These are phyloP conservation scores for Umbelopsis sp. DNA, from an alignment of 192 early-diverging fungal species.

Conservation along the genomic window DNA sequence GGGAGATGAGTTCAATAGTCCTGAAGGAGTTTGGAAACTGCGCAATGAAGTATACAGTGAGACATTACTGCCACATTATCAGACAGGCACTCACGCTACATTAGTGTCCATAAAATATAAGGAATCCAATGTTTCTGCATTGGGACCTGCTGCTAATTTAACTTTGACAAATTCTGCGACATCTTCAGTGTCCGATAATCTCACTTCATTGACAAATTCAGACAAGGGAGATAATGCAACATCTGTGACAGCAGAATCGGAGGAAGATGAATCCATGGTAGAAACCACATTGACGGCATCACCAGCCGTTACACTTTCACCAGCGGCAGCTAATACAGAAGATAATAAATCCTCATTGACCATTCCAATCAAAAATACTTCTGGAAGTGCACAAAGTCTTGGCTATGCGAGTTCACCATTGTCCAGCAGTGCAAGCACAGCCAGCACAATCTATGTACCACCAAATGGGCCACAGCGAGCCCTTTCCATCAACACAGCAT, in stretches of 20 bases:
- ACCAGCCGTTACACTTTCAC: not conserved
- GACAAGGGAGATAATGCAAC: constrained; percentile 13
- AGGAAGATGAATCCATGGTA: not conserved
- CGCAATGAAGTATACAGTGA: constrained; percentile 18
- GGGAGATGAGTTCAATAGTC: constrained; percentile 1
- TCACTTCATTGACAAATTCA: constrained; percentile 4
- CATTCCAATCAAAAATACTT: not conserved
- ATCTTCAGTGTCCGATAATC: constrained; percentile 5
- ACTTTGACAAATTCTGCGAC: not conserved
- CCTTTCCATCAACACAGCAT: not conserved
- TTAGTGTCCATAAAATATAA: constrained; percentile 62
- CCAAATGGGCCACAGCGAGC: not conserved
- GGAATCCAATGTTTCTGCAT: constrained; percentile 31
- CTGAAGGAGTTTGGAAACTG: constrained; percentile 14
- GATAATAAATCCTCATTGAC: not conserved
- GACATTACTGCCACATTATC: constrained; percentile 1
- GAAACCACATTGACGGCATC: not conserved
- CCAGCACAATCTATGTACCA: not conserved
- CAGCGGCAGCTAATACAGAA: not conserved
- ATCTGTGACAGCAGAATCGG: not conserved
- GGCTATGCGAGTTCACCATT: constrained; percentile 10
- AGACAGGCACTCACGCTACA: constrained; percentile 46
- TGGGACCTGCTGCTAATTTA: not conserved
- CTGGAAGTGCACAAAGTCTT: constrained; percentile 5
- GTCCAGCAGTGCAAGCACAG: constrained; percentile 10